Evolutionary conservation across 2,329 filamentous ascomycete species (phyloP), one percentile per base, ranked within the genome.

Genomic region (Diaporthe helianthi): DNA sequence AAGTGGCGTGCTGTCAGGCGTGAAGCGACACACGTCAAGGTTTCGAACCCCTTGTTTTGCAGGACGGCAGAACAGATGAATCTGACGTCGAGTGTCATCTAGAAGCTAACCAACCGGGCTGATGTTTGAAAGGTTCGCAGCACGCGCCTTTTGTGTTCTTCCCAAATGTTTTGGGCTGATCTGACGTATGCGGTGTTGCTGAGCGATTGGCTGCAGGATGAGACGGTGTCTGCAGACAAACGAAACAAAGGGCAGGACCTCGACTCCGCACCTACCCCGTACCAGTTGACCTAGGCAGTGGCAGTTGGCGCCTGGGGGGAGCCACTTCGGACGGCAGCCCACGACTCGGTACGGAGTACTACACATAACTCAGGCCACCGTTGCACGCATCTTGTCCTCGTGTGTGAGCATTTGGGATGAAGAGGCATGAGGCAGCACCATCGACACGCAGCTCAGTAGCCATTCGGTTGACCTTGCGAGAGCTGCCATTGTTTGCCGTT

Each of bases 51-150:
- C 61, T 51, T 17, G 53, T 44, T 54, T 49, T 65, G 66, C 67
- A 65, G 60, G 47, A 55, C 29, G 38, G 47, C 64, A 71, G 66
- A 69, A 54, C 38, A 65, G 60, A 69, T 71, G 67, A 61, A 63
- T 69, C 69, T 66, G 65, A 58, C 69, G 61, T 66, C 24, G 69
- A 66, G 69, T 70, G 65, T 70, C 69, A 68, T 70, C 55, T 68
- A 47, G 55, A 68, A 49, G 38, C 65, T 51, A 54, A 33, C 46
- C 29, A 54, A 33, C 46, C 29, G 13, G 52, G 29, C 38, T 64
- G 55, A 54, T 53, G 51, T 61, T 53, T 68, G 29, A 44, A 52
- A 38, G 58, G 58, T 69, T 69, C 60, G 60, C 67, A 69, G 58
- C 58, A 41, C 49, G 38, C 41, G 67, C 51, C 31, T 65, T 47